Evolutionary conservation across 495 filamentous ascomycete species (phyloP).

Genomic region (Pseudotulostoma volvatum): DNA sequence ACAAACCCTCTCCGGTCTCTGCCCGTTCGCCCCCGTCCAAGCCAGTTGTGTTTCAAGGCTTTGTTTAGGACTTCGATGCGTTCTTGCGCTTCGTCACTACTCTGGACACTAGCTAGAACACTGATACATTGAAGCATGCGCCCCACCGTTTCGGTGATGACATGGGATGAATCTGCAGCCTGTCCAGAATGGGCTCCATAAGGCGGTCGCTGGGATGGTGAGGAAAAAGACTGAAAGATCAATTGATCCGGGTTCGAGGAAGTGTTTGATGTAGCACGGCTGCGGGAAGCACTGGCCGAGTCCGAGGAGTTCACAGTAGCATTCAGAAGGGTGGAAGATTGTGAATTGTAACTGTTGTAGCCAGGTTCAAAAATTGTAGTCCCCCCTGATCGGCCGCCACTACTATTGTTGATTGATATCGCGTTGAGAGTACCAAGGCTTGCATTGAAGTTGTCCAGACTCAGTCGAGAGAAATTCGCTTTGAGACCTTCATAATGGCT

Average conservation of each 20-base stretch:
- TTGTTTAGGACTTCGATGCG: conserved; percentile 71
- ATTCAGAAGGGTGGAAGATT: conserved; percentile 52
- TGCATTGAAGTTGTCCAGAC: conserved; percentile 63
- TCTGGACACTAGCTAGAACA: conserved; percentile 65
- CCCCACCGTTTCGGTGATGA: conserved; percentile 80
- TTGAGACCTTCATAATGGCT: conserved; percentile 74
- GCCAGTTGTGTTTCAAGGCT: conserved; percentile 88
- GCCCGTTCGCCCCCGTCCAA: conserved; percentile 77
- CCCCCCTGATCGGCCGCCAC: conserved; percentile 44
- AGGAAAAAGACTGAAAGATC: conserved; percentile 37
- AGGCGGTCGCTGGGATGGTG: conserved; percentile 28
- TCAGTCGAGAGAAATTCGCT: conserved; percentile 77
- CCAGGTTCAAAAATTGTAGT: conserved; percentile 57
- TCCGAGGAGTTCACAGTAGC: conserved; percentile 34
- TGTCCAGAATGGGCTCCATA: conserved; percentile 21
- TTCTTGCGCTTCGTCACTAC: conserved; percentile 52
- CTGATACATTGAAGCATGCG: conserved; percentile 94
- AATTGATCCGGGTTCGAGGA: conserved; percentile 38
- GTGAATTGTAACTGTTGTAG: conserved; percentile 56
- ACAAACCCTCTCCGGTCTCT: conserved; percentile 83
- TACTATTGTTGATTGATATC: conserved; percentile 31
- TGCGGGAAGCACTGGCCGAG: conserved; percentile 32
- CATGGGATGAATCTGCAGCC: conserved; percentile 51
- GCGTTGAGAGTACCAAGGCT: conserved; percentile 30
- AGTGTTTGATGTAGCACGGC: conserved; percentile 76